These are phyloP conservation scores for Physcomitrium patens DNA, from an alignment of 225 moss, liverwort and hornwort species.

Conservation along the genomic window DNA sequence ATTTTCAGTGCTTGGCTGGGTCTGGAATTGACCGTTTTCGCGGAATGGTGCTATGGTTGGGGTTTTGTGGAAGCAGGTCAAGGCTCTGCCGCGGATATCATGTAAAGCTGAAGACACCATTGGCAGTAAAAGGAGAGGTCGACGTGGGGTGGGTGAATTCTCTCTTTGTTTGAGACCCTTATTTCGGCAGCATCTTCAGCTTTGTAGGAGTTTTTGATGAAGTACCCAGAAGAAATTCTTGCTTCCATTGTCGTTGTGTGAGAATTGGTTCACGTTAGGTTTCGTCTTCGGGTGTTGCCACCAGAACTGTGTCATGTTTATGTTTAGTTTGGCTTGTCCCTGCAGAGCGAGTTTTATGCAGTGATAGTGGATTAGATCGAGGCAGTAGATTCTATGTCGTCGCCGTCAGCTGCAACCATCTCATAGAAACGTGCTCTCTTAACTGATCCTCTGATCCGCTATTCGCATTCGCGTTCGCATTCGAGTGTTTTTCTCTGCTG, in stretches of 20 bases:
- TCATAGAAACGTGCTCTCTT: neutral
- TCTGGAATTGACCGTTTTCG: neutral
- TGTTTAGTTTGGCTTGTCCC: neutral
- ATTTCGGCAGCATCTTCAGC: neutral
- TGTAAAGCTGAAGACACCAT: conserved; percentile 51
- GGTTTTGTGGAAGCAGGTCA: conserved; percentile 27
- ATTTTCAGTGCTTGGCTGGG: neutral
- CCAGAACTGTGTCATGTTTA: neutral
- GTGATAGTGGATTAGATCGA: neutral
- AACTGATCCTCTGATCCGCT: conserved; percentile 5
- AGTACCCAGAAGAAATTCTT: too few species aligned
- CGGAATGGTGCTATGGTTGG: neutral
- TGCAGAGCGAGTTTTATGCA: neutral
- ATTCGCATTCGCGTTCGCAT: neutral
- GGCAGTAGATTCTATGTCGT: neutral
- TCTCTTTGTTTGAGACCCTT: neutral
- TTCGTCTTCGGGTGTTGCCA: neutral
- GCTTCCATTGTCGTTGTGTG: neutral
- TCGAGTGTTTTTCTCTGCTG: neutral
- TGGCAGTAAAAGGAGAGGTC: conserved; percentile 63
- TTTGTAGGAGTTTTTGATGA: neutral
- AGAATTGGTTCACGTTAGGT: neutral
- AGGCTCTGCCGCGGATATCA: conserved; percentile 30
- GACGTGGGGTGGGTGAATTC: conserved; percentile 50
- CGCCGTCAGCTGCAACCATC: neutral